These are phyloP conservation scores for Ampelomyces quisqualis DNA, from an alignment of 2,329 filamentous ascomycete species.

Conservation along the genomic window DNA sequence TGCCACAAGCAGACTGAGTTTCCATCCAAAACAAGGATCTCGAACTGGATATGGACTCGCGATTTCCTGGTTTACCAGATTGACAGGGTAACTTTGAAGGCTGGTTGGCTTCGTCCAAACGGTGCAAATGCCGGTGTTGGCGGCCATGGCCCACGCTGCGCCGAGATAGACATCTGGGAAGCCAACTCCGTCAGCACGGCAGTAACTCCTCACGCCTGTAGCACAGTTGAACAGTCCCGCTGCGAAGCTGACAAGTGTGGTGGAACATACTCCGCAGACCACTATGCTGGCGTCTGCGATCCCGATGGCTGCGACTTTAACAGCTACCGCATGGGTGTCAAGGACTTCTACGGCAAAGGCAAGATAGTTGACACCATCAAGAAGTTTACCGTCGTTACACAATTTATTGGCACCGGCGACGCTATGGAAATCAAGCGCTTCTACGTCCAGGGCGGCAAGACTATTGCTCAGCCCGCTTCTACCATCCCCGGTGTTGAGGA, in stretches of 20 bases:
- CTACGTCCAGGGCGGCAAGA: constrained; percentile 53
- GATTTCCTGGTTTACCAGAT: background rate
- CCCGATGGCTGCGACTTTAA: constrained; percentile 65
- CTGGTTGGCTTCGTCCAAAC: constrained; percentile 53
- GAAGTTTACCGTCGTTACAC: constrained; percentile 52
- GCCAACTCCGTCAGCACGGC: constrained; percentile 65
- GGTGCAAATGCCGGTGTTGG: constrained; percentile 58
- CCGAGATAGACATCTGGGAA: constrained; percentile 66
- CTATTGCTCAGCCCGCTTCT: constrained; percentile 49
- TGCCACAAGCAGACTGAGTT: too few relatives aligned
- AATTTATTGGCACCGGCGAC: constrained; percentile 49
- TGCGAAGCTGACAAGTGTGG: constrained; percentile 53
- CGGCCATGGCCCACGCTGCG: constrained; percentile 60
- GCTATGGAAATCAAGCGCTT: constrained; percentile 48
- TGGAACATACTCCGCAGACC: constrained; percentile 53
- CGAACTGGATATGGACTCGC: too few relatives aligned
- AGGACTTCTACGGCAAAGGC: constrained; percentile 61
- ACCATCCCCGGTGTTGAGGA: constrained; percentile 48
- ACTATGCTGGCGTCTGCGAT: constrained; percentile 65
- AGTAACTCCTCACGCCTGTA: constrained; percentile 65
- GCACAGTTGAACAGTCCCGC: constrained; percentile 51
- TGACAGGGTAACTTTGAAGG: constrained; percentile 55
- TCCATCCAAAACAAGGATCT: too few relatives aligned
- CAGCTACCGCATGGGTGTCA: constrained; percentile 63
- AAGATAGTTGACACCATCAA: constrained; percentile 48